These are phyloP conservation scores for Xylaria nigripes DNA, from an alignment of 495 filamentous ascomycete genomes.

Conservation along the genomic window DNA sequence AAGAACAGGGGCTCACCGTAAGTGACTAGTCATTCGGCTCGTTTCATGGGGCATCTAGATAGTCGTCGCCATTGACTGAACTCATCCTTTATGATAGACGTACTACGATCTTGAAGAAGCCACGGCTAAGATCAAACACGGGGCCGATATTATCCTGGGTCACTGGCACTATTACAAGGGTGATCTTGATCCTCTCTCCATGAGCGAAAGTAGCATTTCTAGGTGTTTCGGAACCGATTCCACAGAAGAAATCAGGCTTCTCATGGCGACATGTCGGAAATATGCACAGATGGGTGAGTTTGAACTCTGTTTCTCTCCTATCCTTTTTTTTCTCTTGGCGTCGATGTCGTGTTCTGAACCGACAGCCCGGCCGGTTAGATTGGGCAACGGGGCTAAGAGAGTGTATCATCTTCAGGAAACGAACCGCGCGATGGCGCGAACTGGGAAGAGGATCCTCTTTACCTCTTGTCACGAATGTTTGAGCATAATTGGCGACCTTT, in stretches of 20 bases:
- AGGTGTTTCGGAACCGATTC: conserved; percentile 14
- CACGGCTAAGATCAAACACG: conserved; percentile 23
- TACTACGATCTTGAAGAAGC: conserved; percentile 24
- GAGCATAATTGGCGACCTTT: conserved; percentile 18
- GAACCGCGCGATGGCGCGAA: not conserved
- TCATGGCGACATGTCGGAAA: conserved; percentile 15
- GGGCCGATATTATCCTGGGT: conserved; percentile 26
- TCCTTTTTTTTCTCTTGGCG: not conserved
- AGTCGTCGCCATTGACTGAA: not conserved
- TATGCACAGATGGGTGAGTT: conserved; percentile 17
- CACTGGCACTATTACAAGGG: conserved; percentile 34
- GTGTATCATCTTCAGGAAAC: not conserved
- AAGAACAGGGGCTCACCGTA: conserved; percentile 17
- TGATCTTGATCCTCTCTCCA: conserved; percentile 12
- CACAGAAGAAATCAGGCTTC: conserved; percentile 1
- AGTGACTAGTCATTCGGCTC: not conserved
- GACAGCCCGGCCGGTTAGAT: not conserved
- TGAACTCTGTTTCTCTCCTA: not conserved
- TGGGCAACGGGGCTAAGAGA: not conserved
- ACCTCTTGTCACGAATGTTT: conserved; percentile 29
- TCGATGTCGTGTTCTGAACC: not conserved
- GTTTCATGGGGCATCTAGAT: not conserved
- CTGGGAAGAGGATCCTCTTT: conserved; percentile 25
- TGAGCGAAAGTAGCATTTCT: conserved; percentile 11
- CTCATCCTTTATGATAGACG: not conserved